phyloP scores from a whole-genome alignment of 768 basidiomycete genomes.

The Boletus edulis region DNA sequence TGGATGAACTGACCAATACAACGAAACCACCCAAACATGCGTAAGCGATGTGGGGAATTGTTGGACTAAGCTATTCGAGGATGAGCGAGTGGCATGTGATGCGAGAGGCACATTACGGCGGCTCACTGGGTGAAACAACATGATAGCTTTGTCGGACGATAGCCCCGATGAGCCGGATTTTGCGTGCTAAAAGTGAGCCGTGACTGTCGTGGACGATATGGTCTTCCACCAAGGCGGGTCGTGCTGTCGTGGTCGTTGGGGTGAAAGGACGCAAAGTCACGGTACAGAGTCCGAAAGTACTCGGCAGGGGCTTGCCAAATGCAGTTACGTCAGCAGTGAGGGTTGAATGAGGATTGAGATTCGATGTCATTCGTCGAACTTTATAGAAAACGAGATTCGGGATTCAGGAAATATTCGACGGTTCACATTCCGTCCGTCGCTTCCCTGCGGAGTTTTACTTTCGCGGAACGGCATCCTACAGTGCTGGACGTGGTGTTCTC shows the following conservation, averaged over 20 bases:
- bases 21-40: conserved; percentile 80
- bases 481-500: not conserved
- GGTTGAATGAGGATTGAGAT: too few species aligned
- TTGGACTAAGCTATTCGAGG: conserved; percentile 40
- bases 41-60: conserved; percentile 73
- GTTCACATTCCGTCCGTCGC: conserved; percentile 12
- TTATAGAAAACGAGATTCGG: conserved; percentile 9
- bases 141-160: conserved; percentile 36
- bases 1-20: conserved; percentile 53
- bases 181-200: not conserved
- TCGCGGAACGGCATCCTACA: not conserved
- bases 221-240: not conserved
- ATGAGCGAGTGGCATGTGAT: not conserved
- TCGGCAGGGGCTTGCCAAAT: conserved; percentile 6
- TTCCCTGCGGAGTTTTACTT: conserved; percentile 13
- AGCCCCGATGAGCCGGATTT: not conserved
- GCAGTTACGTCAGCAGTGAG: conserved; percentile 19
- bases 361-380: not conserved
- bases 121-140: conserved; percentile 52
- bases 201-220: conserved; percentile 1
- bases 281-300: too few species aligned
- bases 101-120: not conserved
- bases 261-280: too few species aligned
- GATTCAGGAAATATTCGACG: not conserved
- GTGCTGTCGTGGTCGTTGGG: not conserved